Evolutionary conservation across 108 stramenopile species (phyloP), one percentile per base, ranked within the genome.

Genomic region (Nitzschia sp.): DNA sequence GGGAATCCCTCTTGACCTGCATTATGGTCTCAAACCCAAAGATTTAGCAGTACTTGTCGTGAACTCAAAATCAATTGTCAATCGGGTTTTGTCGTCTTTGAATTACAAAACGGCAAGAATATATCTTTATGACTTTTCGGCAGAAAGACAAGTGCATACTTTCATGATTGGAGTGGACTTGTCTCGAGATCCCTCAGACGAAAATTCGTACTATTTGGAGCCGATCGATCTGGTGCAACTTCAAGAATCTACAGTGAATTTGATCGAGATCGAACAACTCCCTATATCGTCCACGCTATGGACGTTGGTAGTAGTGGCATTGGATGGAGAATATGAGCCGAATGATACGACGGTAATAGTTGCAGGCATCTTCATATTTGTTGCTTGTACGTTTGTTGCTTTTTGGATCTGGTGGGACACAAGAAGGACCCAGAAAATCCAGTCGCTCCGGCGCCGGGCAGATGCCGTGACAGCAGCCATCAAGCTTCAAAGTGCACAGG

Each of bases 401-500:
- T 32, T 69, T 53, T 75, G 74, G 74, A 33, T 75, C 1, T 62
- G 29, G 49, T 42, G 54, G 35, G 36, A 56, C 31, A 24, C 9
- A 25, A 26, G 27, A 19, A 47, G 59, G 30, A 21, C 19, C 2
- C 21, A 15, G 48, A 46, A 46, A 30, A 59, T 70, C 59, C 69
- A 72, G 15, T 19, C 11, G 13, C 46, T 78, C 24, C 64, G 47
- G 27, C 29, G 55, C 0, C 27, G 71, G 31, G 60, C 72, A n/a
- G 80, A 80, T 24, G 74, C 75, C 13, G 83, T 81, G 59, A 80
- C 78, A 30, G 71, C 79, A 2, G 55, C 76, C n/a, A 30, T 85
- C 29, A 66, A 81, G 15, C 46, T 85, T 1, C 56, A 76, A 25
- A 82, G 65, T 54, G 84, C 81, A 0, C 51, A 48, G 53, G 27